These are phyloP conservation scores for Colletotrichum cuscutae DNA, from an alignment of 2,329 filamentous ascomycete genomes.

Conservation along the genomic window DNA sequence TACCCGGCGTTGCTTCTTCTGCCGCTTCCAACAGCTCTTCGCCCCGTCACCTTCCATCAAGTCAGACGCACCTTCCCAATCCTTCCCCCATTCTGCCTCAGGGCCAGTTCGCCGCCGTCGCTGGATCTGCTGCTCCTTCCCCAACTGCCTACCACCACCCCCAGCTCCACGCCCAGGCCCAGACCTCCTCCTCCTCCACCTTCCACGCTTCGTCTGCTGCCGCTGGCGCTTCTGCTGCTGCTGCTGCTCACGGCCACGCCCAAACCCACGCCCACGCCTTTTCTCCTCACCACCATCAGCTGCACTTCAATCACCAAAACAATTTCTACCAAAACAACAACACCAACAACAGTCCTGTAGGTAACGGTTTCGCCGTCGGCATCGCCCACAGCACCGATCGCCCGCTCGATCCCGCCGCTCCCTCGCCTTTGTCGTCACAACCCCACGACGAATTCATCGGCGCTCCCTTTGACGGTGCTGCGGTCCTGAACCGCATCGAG, in stretches of 20 bases:
- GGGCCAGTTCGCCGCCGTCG: constrained; percentile 53
- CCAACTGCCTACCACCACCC: constrained; percentile 37
- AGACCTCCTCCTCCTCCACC: constrained; percentile 38
- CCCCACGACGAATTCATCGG: constrained; percentile 70
- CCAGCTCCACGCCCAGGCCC: constrained; percentile 42
- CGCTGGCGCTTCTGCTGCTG: background rate
- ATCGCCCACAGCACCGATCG: constrained; percentile 39
- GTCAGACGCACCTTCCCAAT: constrained; percentile 50
- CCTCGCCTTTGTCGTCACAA: constrained; percentile 45
- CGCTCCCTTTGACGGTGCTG: constrained; percentile 72
- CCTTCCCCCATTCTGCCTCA: constrained; percentile 58
- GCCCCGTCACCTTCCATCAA: constrained; percentile 56
- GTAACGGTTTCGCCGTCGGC: constrained; percentile 36
- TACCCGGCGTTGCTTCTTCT: constrained; percentile 1
- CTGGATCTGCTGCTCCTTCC: constrained; percentile 32
- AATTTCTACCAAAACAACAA: constrained; percentile 26
- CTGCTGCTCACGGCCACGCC: constrained; percentile 50
- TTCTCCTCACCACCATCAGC: constrained; percentile 69
- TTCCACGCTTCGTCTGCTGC: background rate
- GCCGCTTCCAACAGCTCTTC: constrained; percentile 56
- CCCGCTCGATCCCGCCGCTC: constrained; percentile 47
- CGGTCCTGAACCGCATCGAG: constrained; percentile 70
- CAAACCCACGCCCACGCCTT: constrained; percentile 75
- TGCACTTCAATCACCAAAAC: constrained; percentile 25
- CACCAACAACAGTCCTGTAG: constrained; percentile 34